Evolutionary conservation across 441 rosid genomes (phyloP).

Genomic region (Populus hybrid): DNA sequence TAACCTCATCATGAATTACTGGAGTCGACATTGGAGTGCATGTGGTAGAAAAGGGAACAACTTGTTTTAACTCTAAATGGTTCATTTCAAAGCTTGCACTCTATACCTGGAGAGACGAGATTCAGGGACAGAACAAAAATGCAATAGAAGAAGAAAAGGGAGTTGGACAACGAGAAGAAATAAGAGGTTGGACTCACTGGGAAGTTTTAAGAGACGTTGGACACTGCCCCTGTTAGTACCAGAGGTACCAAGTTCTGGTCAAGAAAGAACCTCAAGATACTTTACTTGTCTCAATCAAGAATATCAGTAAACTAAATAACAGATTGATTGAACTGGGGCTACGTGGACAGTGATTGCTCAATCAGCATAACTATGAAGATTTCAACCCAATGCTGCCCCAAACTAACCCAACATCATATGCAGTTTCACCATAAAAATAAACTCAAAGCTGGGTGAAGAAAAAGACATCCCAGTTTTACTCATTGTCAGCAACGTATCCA

Average conservation of each 20-base stretch:
- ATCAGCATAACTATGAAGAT: neutral
- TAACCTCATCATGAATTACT: neutral
- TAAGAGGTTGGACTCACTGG: neutral
- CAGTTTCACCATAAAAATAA: neutral
- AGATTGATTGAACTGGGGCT: neutral
- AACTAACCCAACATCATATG: neutral
- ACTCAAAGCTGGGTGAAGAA: neutral
- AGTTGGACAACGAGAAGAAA: neutral
- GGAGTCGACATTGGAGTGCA: neutral
- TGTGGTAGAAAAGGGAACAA: neutral
- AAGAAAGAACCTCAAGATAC: neutral
- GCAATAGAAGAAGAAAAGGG: neutral
- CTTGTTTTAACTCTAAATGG: neutral
- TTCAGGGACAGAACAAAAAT: neutral
- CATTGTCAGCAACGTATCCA: neutral
- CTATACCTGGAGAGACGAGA: neutral
- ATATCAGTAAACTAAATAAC: neutral
- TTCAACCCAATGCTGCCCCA: neutral
- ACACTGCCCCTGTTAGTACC: neutral
- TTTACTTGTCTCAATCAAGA: neutral
- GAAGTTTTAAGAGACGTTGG: neutral
- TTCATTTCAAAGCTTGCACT: neutral
- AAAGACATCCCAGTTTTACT: neutral
- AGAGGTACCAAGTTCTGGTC: neutral
- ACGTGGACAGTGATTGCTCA: neutral